Evolutionary conservation across 2,329 filamentous ascomycete species (phyloP).

Genomic region (Arachnomyces sp.): DNA sequence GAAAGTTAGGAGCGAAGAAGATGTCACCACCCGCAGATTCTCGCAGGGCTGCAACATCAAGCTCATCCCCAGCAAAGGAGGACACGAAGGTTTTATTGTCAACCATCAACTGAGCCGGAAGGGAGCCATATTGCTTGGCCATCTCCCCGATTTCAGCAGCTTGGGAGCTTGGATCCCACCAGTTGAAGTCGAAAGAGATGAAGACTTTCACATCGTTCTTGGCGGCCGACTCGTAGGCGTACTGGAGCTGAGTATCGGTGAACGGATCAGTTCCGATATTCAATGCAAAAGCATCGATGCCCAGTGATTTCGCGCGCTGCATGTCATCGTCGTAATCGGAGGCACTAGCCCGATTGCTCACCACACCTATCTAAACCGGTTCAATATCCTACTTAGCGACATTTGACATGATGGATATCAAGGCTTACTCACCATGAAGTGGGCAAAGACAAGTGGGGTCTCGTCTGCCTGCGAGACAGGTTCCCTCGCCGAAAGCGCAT

Average conservation of each 20-base stretch:
- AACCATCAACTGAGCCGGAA: conserved; percentile 42
- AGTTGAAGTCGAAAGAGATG: conserved; percentile 51
- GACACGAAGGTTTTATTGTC: conserved; percentile 46
- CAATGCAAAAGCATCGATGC: conserved; percentile 31
- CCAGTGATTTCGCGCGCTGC: conserved; percentile 32
- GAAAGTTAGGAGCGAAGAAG: conserved; percentile 46
- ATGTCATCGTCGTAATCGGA: conserved; percentile 24
- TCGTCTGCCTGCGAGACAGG: too few relatives aligned
- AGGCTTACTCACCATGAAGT: conserved; percentile 24
- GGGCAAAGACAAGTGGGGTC: conserved; percentile 21
- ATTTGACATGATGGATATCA: conserved; percentile 6
- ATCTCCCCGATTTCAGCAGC: conserved; percentile 37
- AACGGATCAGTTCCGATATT: conserved; percentile 40
- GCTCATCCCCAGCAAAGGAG: conserved; percentile 43
- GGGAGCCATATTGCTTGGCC: conserved; percentile 38
- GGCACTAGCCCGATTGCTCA: conserved; percentile 14
- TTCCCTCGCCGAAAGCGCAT: too few relatives aligned
- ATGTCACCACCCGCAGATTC: conserved; percentile 37
- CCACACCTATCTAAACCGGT: conserved; percentile 18
- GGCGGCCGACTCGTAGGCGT: conserved; percentile 43
- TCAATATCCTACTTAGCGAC: conserved; percentile 21
- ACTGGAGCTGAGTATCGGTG: conserved; percentile 39
- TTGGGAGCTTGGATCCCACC: conserved; percentile 30
- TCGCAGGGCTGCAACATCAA: conserved; percentile 37
- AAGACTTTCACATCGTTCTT: conserved; percentile 45